These are phyloP conservation scores for Arachis stenosperma DNA, from an alignment of 306 rosid genomes.

Conservation along the genomic window DNA sequence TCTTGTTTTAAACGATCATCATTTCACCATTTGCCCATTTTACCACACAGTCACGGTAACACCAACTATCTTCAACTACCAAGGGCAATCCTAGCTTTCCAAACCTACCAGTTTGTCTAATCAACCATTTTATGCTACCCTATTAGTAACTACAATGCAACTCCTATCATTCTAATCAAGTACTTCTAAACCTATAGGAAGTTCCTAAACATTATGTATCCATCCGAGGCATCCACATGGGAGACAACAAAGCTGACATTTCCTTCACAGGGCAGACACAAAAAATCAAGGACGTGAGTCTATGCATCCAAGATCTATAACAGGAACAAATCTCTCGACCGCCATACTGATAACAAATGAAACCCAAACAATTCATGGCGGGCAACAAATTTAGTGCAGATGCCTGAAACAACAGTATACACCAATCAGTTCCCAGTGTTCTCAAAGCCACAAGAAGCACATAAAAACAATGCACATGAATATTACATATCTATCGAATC, in stretches of 20 bases:
- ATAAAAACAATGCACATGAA: conserved; percentile 6
- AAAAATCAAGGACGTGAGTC: conserved; percentile 44
- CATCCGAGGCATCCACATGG: conserved; percentile 57
- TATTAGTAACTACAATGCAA: conserved; percentile 38
- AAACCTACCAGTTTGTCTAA: conserved; percentile 9
- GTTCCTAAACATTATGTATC: conserved; percentile 66
- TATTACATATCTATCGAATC: conserved; percentile 6
- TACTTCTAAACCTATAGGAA: conserved; percentile 40
- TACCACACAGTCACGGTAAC: conserved; percentile 32
- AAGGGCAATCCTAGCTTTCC: conserved; percentile 32
- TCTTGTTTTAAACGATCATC: conserved; percentile 35
- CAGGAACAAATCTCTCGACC: conserved; percentile 54
- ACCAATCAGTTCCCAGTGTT: conserved; percentile 34
- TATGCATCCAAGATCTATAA: conserved; percentile 49
- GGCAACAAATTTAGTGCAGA: conserved; percentile 46
- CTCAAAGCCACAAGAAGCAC: conserved; percentile 33
- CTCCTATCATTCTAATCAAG: conserved; percentile 31
- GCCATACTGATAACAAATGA: conserved; percentile 53
- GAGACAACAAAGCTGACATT: conserved; percentile 49
- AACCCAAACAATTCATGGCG: conserved; percentile 52
- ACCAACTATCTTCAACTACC: conserved; percentile 26
- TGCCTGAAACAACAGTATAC: conserved; percentile 50
- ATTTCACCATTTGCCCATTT: conserved; percentile 31
- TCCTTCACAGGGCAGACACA: conserved; percentile 42
- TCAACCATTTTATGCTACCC: conserved; percentile 23